Base-by-base conservation (phyloP, 1,284 basidiomycete genomes). In the Salmacisia buchloeana region DNA sequence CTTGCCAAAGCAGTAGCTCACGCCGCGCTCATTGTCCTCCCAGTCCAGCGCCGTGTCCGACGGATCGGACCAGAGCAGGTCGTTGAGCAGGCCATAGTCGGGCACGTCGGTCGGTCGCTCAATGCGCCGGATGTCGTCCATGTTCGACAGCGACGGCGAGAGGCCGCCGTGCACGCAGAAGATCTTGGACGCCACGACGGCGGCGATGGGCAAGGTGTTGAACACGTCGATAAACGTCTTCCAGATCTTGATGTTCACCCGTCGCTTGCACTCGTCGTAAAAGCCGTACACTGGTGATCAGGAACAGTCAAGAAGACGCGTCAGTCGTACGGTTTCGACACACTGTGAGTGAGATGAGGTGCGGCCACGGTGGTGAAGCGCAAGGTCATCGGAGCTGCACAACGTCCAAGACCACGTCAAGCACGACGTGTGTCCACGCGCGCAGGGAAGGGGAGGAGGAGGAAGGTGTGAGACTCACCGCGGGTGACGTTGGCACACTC, bases 21-120 rank as follows among this genome's bases (percentile, higher is more conserved):
- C 96, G n/a, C 96, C 96, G 65, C 96, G 85, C 81, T 99, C 96
- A 81, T 98, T 99, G 81, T 99, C 96, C 82, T 98, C 96, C 96
- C 96, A 99, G 78, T 98, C 96, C 43, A 92, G 81, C 13, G 96
- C 94, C 18, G 94, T 97, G 81, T 99, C 96, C 45, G 90, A 93
- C 25, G 96, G 96, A 83, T 99, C 96, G 31, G 91, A 94, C 96
- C 96, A 99, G 59, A 99, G 84, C 36, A 99, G 84, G 81, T 99
- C 96, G 77, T 98, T 98, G 64, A 99, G 85, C 41, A 99, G 85
- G 25, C 96, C 96, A 78, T 93, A 98, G 82, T 98, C 96, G n/a
- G 96, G 96, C 15, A 99, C 96, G 80, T 98, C 96, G 59, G 96
- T 97, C 13, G 96, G 96, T 66, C 96, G 87, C 77, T 94, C 90